phyloP scores from a whole-genome alignment of 345 rosid genomes.

The Eucalyptus albens region DNA sequence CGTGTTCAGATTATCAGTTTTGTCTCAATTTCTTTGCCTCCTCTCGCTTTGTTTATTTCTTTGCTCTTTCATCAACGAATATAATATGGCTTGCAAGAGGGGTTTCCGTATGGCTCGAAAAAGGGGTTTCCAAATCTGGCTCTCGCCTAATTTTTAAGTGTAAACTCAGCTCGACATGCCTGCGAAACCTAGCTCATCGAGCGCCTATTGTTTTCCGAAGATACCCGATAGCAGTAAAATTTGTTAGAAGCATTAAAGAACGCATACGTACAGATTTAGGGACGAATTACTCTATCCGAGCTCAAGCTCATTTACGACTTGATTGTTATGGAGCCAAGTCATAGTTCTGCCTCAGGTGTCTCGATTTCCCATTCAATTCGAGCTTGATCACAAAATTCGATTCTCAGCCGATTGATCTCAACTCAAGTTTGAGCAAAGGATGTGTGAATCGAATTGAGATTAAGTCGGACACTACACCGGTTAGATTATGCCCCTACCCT shows the following conservation, averaged over 20 bases:
- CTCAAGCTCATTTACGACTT: neutral
- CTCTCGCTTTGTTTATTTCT: neutral
- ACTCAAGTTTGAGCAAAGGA: neutral
- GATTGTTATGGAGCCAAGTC: neutral
- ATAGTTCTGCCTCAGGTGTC: neutral
- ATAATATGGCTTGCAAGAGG: neutral
- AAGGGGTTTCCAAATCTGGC: neutral
- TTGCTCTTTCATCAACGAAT: neutral
- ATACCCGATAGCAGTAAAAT: neutral
- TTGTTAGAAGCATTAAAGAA: neutral
- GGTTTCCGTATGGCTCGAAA: neutral
- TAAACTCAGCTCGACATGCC: neutral
- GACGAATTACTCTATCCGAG: neutral
- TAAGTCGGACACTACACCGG: neutral
- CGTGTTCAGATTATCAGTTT: neutral
- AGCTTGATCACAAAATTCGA: neutral
- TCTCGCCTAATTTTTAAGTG: neutral
- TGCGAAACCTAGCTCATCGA: neutral
- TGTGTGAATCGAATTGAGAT: neutral
- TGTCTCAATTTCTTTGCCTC: neutral
- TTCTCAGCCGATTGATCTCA: fast-evolving
- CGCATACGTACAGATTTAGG: neutral
- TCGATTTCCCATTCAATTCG: neutral
- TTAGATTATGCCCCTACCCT: neutral
- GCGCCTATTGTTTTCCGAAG: neutral